Base-by-base conservation (phyloP, 148 eudicot species). In the Rhododendron griersonianum region DNA sequence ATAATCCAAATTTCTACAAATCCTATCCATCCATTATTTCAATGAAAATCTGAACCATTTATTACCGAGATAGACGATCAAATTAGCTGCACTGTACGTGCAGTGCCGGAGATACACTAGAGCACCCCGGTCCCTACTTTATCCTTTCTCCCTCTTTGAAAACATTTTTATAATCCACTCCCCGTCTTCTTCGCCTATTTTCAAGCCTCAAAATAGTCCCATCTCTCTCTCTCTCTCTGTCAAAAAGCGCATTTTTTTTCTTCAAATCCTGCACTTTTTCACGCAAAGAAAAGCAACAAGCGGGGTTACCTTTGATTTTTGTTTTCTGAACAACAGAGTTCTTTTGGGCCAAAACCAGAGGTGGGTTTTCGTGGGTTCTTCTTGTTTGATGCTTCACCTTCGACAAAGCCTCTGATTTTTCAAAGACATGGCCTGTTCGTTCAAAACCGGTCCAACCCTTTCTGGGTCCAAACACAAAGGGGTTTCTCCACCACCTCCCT, bases 401-500 rank as follows among this genome's bases (percentile, higher is more conserved):
- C 77, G 21, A 83, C 83, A 81, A 75, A 5, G 82, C 35, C 5
- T 80, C 48, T 77, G 51, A 55, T 37, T 84, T 55, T 78, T 73
- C 33, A 86, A 21, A 86, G 39, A 61, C 23, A 89, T 89, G 90
- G 86, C 88, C 84, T 86, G 85, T 86, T 90, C 82, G 35, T 82
- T 89, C 84, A 87, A 85, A 81, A 44, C 86, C 61, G 87, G 84
- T 81, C 41, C 87, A 4, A 81, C 82, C 79, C 84, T 87, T 59
- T 87, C 81, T 79, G 86, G 88, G 81, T 74, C 81, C 82, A 83
- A 73, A 47, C 48, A 44, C 35, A 79, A 37, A 37, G 81, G 82
- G 78, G 37, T 75, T 83, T 80, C 48, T 74, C 71, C 82, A 50
- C 78, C 74, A 63, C 75, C 57, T 67, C 84, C 88, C 82, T 78